Evolutionary conservation across 257 asterid genomes (phyloP).

Genomic region (Solanum chmielewskii): DNA sequence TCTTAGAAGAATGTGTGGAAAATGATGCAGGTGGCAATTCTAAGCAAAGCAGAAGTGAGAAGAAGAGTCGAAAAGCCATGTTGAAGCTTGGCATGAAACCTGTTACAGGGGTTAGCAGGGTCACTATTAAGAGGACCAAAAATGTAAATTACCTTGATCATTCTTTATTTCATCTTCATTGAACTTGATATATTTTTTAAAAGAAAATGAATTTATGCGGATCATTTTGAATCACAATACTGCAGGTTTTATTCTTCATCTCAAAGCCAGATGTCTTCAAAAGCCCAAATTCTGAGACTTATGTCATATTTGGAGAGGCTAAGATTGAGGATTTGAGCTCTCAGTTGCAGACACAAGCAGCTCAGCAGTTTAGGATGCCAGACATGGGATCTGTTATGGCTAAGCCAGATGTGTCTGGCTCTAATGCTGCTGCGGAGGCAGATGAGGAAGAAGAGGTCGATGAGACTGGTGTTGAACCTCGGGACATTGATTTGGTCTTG

Average conservation of each 20-base stretch:
- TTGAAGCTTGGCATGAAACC: constrained; percentile 92
- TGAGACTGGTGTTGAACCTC: constrained; percentile 59
- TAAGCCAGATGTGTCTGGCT: constrained; percentile 38
- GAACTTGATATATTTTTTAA: neutral
- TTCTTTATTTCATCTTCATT: neutral
- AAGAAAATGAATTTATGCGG: too few species aligned
- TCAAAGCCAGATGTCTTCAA: constrained; percentile 88
- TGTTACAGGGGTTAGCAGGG: constrained; percentile 71
- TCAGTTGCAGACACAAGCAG: constrained; percentile 92
- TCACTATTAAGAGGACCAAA: constrained; percentile 76
- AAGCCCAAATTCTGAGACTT: constrained; percentile 80
- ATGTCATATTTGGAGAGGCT: constrained; percentile 84
- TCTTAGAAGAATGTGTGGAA: neutral
- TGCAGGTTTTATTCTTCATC: constrained; percentile 72
- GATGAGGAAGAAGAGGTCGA: constrained; percentile 78
- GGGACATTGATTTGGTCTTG: constrained; percentile 80
- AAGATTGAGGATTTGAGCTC: constrained; percentile 91
- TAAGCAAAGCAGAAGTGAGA: constrained; percentile 95
- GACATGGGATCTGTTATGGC: constrained; percentile 54
- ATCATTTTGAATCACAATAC: neutral
- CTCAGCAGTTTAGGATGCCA: constrained; percentile 84
- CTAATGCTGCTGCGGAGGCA: constrained; percentile 22
- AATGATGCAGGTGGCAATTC: constrained; percentile 42
- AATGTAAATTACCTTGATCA: constrained; percentile 26
- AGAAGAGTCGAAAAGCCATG: constrained; percentile 96